Conservation (phyloP, 352 stramenopile species). For the Phytophthora macrochlamydospora region DNA sequence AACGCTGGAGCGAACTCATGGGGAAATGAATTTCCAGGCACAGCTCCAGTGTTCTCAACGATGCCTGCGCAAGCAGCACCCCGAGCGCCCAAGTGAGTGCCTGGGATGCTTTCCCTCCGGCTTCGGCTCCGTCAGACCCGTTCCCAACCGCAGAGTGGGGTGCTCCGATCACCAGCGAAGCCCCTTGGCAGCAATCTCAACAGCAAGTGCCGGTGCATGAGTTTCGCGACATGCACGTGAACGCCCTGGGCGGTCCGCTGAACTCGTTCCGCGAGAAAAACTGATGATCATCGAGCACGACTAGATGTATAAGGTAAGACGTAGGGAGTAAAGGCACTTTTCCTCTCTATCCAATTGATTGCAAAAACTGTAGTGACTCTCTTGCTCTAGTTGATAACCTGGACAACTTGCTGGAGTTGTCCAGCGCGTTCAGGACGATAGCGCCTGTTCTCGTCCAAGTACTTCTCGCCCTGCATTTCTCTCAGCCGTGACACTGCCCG, state of each 20-base stretch:
- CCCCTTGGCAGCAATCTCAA: constrained; percentile 16
- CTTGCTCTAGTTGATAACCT: constrained; percentile 20
- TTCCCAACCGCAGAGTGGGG: constrained; percentile 27
- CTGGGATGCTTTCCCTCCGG: constrained; percentile 47
- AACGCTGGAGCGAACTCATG: constrained; percentile 13
- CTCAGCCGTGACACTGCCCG: constrained; percentile 78
- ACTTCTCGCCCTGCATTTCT: constrained; percentile 88
- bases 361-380: background rate
- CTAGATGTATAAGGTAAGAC: background rate
- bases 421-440: constrained; percentile 22
- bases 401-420: constrained; percentile 29
- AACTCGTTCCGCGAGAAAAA: constrained; percentile 15
- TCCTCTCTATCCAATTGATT: too few relatives aligned
- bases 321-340: too few relatives aligned
- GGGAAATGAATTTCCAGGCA: constrained; percentile 16
- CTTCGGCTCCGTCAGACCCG: constrained; percentile 25
- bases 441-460: constrained; percentile 55
- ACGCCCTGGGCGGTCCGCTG: constrained; percentile 23
- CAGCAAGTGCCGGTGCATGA: constrained; percentile 22
- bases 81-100: constrained; percentile 19
- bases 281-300: background rate
- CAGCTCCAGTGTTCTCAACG: constrained; percentile 22
- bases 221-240: constrained; percentile 38
- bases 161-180: constrained; percentile 2
- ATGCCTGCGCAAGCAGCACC: constrained; percentile 14